Base-by-base conservation (phyloP, 1,284 basidiomycete genomes). In the Cryptococcus hybrid region DNA sequence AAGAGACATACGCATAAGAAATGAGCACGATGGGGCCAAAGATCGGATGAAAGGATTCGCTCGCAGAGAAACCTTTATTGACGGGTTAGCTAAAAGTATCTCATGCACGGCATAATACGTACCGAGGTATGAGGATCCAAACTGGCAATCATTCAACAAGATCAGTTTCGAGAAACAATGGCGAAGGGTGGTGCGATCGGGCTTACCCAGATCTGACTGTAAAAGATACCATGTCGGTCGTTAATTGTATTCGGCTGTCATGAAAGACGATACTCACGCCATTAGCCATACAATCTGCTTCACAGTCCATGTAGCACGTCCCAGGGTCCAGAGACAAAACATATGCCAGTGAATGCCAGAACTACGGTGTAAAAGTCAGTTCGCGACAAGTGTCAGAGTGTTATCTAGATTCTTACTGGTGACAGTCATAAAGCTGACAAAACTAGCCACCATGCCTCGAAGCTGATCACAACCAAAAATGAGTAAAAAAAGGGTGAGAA, bases 1-100 rank as follows among this genome's bases (percentile, higher is more conserved):
- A 7, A 9, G 9, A 30, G 11, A 40, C 24, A 18, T 52, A 59
- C 55, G 92, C 90, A 73, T 92, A 97, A 13, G 83, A 79, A 9
- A 81, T 88, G 84, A 95, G 90, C 52, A 95, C 80, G 54, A 92
- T 85, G 0, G 92, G 91, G 1, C 92, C 92, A 47, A 79, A 74
- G 13, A 73, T 70, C 3, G 88, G 88, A 71, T 94, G 90, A 75
- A 93, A 93, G 57, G 85, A 88, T 54, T 80, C 9, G 87, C 88
- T 71, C 82, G 84, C 24, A 67, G 70, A 65, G 61, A 77, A 74
- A 24, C 74, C 73, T 58, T 57, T 12, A 9, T 52, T 15, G 30
- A 47, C 7, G 34, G 18, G 9, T 48, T 30, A 48, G 18, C 4
- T 5, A 47, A 11, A n/a, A 13, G n/a, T 18, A 47, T 47, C 9